Evolutionary conservation across 1,284 basidiomycete genomes (phyloP).

Genomic region (Microbotryomycetes sp.): DNA sequence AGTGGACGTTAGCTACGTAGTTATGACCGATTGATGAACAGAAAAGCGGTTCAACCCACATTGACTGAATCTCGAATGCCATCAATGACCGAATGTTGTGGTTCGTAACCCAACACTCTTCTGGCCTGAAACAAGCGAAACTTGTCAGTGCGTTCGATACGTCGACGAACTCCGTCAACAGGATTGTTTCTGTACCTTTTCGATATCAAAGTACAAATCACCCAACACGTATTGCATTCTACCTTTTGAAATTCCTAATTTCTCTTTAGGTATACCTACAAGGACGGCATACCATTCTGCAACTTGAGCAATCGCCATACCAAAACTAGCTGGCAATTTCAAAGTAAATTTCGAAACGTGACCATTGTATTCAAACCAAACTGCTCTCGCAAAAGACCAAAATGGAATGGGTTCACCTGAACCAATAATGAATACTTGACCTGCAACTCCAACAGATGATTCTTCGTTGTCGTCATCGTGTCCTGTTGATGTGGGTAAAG

Average conservation of each 20-base stretch:
- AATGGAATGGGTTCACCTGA: slow-evolving; percentile 94
- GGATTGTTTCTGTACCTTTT: slow-evolving; percentile 51
- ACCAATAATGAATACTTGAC: slow-evolving; percentile 93
- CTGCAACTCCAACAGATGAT: slow-evolving; percentile 49
- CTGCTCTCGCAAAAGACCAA: slow-evolving; percentile 82
- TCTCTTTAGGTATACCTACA: slow-evolving; percentile 61
- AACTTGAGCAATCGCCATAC: slow-evolving; percentile 51
- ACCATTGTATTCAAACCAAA: slow-evolving; percentile 65
- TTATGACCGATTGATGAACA: no score
- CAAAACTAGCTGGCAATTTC: slow-evolving; percentile 59
- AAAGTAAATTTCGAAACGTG: slow-evolving; percentile 55
- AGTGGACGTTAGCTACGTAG: no score
- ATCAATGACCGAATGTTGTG: slow-evolving; percentile 78
- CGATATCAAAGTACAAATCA: slow-evolving; percentile 84
- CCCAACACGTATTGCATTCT: slow-evolving; percentile 54
- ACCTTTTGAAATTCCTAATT: slow-evolving; percentile 62
- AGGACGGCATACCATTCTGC: slow-evolving; percentile 65
- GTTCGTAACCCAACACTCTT: slow-evolving; percentile 85
- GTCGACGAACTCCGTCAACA: no score
- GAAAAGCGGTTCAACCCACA: no score
- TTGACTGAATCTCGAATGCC: slow-evolving; percentile 69
- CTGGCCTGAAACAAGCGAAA: no score
- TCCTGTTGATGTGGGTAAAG: neutral
- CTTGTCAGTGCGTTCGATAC: neutral
- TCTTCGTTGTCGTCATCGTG: neutral